phyloP scores from a whole-genome alignment of 257 asterid genomes.

The Solanum boliviense region DNA sequence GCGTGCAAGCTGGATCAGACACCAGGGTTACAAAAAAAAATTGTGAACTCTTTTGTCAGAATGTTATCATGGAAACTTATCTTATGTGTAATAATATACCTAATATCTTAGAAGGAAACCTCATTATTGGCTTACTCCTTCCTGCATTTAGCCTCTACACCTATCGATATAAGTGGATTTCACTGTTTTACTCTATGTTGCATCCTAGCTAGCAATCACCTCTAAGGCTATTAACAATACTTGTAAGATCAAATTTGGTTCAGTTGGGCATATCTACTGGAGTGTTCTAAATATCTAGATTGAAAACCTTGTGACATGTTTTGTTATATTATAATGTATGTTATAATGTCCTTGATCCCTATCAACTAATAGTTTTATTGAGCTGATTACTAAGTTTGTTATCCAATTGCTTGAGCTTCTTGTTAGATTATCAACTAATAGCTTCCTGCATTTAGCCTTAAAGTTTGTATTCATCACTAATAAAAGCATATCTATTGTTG shows the following conservation, averaged over 20 bases:
- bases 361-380: background rate
- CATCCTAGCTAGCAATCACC: background rate
- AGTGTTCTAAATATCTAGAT: background rate
- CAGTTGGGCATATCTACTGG: background rate
- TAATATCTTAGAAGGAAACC: background rate
- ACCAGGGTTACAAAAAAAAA: background rate
- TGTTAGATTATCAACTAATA: background rate
- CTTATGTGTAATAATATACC: background rate
- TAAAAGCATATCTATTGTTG: background rate
- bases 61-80: background rate
- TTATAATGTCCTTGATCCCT: background rate
- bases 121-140: background rate
- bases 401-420: background rate
- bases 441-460: background rate
- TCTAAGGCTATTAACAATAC: background rate
- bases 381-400: background rate
- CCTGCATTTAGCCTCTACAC: background rate
- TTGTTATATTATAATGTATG: background rate
- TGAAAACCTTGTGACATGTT: background rate
- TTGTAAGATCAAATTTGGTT: background rate
- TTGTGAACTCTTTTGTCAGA: background rate
- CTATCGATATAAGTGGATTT: background rate
- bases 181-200: background rate
- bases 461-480: background rate
- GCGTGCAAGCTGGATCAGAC: background rate